A percentile compares a stretch with the other conserved stretches of the same genome.
Conservation (phyloP, 495 filamentous ascomycete genomes). For the Patellaria atrata region DNA sequence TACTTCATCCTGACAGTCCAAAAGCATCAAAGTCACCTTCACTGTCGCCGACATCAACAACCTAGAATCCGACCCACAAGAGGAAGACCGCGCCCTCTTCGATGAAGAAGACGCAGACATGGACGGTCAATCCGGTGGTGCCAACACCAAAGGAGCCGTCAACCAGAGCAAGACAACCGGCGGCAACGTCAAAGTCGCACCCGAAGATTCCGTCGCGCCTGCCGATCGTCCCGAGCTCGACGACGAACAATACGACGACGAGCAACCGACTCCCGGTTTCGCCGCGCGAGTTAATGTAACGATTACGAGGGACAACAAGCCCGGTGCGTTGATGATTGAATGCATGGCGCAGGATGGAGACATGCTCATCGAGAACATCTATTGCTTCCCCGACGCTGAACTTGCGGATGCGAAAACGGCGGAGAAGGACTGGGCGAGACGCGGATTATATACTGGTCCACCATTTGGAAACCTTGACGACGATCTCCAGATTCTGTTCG, state of each 20-base stretch:
- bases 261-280: conserved; percentile 41
- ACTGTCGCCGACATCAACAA: conserved; percentile 78
- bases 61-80: conserved; percentile 34
- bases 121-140: conserved; percentile 33
- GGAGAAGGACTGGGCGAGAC: conserved; percentile 52
- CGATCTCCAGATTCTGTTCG: conserved; percentile 80
- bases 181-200: conserved; percentile 38
- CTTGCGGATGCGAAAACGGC: conserved; percentile 52
- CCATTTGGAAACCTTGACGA: conserved; percentile 90
- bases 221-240: conserved; percentile 41
- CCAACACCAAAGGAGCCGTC: conserved; percentile 38
- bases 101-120: conserved; percentile 23
- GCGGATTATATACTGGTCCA: conserved; percentile 77
- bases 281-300: conserved; percentile 75
- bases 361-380: conserved; percentile 83
- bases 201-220: conserved; percentile 43
- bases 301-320: conserved; percentile 61
- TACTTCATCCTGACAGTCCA: conserved; percentile 11
- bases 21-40: conserved; percentile 83
- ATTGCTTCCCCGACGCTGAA: conserved; percentile 62
- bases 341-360: conserved; percentile 73
- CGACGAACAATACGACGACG: conserved; percentile 26
- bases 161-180: conserved; percentile 35
- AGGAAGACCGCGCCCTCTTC: conserved; percentile 30
- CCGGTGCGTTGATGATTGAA: conserved; percentile 74